Percentiles rank a stretch among this genome's conserved stretches.
phyloP scores from a whole-genome alignment of 2,329 filamentous ascomycete species.

The Canariomyces notabilis region DNA sequence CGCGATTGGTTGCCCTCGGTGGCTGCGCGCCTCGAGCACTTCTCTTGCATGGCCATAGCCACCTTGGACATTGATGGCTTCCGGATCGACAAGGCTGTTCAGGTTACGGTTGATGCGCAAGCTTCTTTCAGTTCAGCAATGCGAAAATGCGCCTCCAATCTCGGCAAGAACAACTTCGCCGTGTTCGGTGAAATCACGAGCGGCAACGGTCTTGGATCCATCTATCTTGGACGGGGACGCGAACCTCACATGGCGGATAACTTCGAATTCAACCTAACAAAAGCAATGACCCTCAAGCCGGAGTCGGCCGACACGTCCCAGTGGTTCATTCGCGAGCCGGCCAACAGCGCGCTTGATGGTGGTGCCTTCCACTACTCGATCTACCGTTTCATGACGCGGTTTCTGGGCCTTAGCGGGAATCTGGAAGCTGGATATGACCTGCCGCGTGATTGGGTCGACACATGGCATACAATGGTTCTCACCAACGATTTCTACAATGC shows the following conservation, averaged over 20 bases:
- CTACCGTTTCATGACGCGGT: slow-evolving; percentile 58
- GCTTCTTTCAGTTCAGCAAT: slow-evolving; percentile 53
- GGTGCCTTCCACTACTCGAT: slow-evolving; percentile 60
- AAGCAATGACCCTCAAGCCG: slow-evolving; percentile 40
- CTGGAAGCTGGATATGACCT: slow-evolving; percentile 49
- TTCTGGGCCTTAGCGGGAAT: slow-evolving; percentile 56
- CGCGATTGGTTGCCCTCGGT: slow-evolving; percentile 59
- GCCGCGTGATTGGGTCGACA: slow-evolving; percentile 46
- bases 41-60: slow-evolving; percentile 58
- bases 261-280: slow-evolving; percentile 42
- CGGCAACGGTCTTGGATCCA: slow-evolving; percentile 54
- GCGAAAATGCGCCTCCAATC: slow-evolving; percentile 50
- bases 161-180: slow-evolving; percentile 60
- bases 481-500: slow-evolving; percentile 39
- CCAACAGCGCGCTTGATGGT: slow-evolving; percentile 50
- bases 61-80: slow-evolving; percentile 63
- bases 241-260: slow-evolving; percentile 30
- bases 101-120: slow-evolving; percentile 57
- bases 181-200: slow-evolving; percentile 59
- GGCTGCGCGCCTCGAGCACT: slow-evolving; percentile 50
- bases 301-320: slow-evolving; percentile 40
- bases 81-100: slow-evolving; percentile 62
- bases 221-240: slow-evolving; percentile 59
- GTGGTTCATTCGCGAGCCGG: slow-evolving; percentile 41
- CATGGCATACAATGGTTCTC: slow-evolving; percentile 49